phyloP scores from a whole-genome alignment of 2,329 filamentous ascomycete species.

The Cryphonectria nitschkei region DNA sequence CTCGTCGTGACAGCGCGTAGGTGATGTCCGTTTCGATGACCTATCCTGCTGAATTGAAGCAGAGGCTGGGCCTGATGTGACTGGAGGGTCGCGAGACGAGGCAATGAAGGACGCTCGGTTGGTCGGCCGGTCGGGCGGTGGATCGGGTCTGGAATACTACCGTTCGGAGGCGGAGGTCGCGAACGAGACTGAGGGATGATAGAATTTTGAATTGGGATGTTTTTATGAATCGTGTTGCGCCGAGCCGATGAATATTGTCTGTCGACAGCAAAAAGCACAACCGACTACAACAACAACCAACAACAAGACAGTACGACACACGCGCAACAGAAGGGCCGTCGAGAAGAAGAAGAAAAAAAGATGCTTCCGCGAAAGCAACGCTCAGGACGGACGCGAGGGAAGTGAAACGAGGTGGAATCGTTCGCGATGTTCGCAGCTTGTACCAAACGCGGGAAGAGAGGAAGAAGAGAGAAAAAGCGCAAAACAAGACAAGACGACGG shows the following conservation, averaged over 20 bases:
- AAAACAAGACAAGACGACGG: conserved; percentile 22
- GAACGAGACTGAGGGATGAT: conserved; percentile 6
- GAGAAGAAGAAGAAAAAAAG: conserved; percentile 17
- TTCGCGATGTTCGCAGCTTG: conserved; percentile 19
- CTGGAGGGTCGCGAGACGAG: conserved; percentile 5
- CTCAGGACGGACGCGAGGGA: conserved; percentile 25
- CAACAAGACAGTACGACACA: conserved; percentile 17
- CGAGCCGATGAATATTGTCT: conserved; percentile 10
- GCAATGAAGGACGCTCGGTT: conserved; percentile 15
- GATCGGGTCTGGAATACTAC: not conserved
- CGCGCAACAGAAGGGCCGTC: conserved; percentile 15
- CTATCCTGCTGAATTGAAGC: conserved; percentile 1
- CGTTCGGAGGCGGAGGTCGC: not conserved
- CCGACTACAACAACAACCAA: conserved; percentile 13
- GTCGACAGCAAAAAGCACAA: conserved; percentile 22
- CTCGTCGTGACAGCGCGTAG: conserved; percentile 20
- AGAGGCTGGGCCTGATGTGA: conserved; percentile 5
- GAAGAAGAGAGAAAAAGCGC: conserved; percentile 17
- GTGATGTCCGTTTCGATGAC: not conserved
- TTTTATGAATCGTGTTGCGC: conserved; percentile 5
- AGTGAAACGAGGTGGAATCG: conserved; percentile 23
- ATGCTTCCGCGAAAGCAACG: conserved; percentile 29
- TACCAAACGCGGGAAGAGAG: conserved; percentile 18
- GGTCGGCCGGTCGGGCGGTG: conserved; percentile 8
- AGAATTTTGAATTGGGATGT: conserved; percentile 7